These are phyloP conservation scores for Sclerotinia subarctica DNA, from an alignment of 2,329 filamentous ascomycete species.

Conservation along the genomic window DNA sequence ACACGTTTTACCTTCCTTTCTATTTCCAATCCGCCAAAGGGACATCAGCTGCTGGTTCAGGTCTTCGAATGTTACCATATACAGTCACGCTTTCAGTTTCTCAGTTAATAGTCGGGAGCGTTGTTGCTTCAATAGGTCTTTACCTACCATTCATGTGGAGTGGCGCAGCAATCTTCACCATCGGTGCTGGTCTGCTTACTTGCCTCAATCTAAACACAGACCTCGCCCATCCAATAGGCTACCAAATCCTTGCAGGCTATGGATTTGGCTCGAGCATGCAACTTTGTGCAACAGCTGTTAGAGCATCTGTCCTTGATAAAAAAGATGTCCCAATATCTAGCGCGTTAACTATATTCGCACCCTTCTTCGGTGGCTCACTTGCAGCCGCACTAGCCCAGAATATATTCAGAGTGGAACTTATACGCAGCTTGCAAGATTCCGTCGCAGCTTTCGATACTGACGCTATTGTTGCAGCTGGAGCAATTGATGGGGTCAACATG, in stretches of 20 bases:
- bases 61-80: conserved; percentile 31
- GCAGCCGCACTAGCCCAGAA: neutral
- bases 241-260: conserved; percentile 53
- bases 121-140: conserved; percentile 34
- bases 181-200: conserved; percentile 52
- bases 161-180: conserved; percentile 32
- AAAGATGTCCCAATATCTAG: conserved; percentile 48
- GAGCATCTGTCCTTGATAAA: conserved; percentile 49
- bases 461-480: conserved; percentile 42
- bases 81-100: conserved; percentile 17
- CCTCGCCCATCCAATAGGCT: conserved; percentile 49
- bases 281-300: conserved; percentile 40
- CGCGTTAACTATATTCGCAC: conserved; percentile 1
- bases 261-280: conserved; percentile 58
- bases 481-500: conserved; percentile 38
- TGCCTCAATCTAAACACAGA: conserved; percentile 42
- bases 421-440: conserved; percentile 38
- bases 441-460: conserved; percentile 35
- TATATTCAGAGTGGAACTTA: conserved; percentile 2
- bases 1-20: neutral
- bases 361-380: neutral
- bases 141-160: conserved; percentile 38
- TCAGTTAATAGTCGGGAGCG: conserved; percentile 13
- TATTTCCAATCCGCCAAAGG: conserved; percentile 21
- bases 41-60: conserved; percentile 25